A percentile compares a stretch with the other conserved stretches of the same genome.
These are phyloP conservation scores for Metschnikowia arizonensis DNA, from an alignment of 805 yeast species.

Conservation along the genomic window DNA sequence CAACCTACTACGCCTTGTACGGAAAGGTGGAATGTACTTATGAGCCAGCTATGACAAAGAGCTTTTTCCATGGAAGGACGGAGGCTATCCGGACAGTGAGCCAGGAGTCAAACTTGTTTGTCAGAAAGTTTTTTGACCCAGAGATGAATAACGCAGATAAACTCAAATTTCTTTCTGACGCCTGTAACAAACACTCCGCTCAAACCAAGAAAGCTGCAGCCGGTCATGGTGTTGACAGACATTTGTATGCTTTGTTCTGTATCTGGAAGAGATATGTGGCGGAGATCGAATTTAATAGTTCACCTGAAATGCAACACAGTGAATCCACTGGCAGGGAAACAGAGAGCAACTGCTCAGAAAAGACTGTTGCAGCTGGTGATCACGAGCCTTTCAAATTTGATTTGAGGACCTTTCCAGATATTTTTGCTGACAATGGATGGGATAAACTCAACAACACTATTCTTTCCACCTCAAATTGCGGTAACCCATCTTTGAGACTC, in stretches of 20 bases:
- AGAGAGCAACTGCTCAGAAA: slow-evolving; percentile 24
- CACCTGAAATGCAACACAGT: slow-evolving; percentile 9
- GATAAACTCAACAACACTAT: slow-evolving; percentile 75
- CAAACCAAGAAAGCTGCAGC: slow-evolving; percentile 65
- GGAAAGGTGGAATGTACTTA: slow-evolving; percentile 92
- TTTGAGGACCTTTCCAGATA: slow-evolving; percentile 52
- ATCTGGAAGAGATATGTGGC: slow-evolving; percentile 71
- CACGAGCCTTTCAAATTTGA: slow-evolving; percentile 15
- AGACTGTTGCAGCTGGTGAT: slow-evolving; percentile 26
- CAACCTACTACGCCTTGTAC: slow-evolving; percentile 85
- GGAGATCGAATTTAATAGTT: slow-evolving; percentile 13
- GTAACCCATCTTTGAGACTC: slow-evolving; percentile 54
- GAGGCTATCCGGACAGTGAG: slow-evolving; percentile 88
- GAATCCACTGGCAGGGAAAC: slow-evolving; percentile 11
- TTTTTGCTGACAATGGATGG: slow-evolving; percentile 88
- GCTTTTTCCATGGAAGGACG: slow-evolving; percentile 83
- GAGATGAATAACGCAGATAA: slow-evolving; percentile 56
- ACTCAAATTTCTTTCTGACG: slow-evolving; percentile 54
- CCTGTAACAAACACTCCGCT: slow-evolving; percentile 65
- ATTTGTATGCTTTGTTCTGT: slow-evolving; percentile 79
- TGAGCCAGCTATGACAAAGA: slow-evolving; percentile 95
- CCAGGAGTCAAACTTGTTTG: slow-evolving; percentile 73
- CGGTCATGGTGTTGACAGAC: slow-evolving; percentile 92
- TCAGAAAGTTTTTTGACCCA: slow-evolving; percentile 75
- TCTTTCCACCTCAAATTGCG: slow-evolving; percentile 54